phyloP scores from a whole-genome alignment of 192 early-diverging fungal genomes.

The Backusella australiensis region DNA sequence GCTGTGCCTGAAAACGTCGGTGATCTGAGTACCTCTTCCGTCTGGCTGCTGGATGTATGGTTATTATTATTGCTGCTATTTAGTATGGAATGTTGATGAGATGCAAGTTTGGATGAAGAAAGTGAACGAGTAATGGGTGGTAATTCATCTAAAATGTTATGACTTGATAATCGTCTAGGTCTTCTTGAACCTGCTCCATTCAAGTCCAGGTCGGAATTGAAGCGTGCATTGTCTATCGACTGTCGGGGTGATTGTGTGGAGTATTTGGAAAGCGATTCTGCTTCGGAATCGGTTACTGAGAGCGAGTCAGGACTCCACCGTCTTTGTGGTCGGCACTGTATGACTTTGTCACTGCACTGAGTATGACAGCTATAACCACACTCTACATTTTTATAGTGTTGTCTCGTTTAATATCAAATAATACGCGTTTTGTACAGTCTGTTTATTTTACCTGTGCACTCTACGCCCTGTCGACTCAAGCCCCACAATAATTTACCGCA shows the following conservation, averaged over 20 bases:
- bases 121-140: neutral
- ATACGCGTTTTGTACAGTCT: neutral
- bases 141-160: neutral
- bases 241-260: constrained; percentile 18
- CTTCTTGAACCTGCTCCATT: neutral
- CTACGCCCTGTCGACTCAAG: constrained; percentile 25
- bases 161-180: neutral
- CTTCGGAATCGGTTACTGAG: constrained; percentile 33
- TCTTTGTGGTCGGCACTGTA: constrained; percentile 27
- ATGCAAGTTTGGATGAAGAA: neutral
- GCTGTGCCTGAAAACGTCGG: neutral
- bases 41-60: neutral
- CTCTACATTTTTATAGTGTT: neutral
- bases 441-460: constrained; percentile 27
- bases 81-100: neutral
- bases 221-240: constrained; percentile 6
- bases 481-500: constrained; percentile 33
- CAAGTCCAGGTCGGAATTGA: neutral
- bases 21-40: constrained; percentile 1
- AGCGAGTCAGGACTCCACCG: constrained; percentile 22
- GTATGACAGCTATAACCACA: constrained; percentile 31
- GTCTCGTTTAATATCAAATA: neutral
- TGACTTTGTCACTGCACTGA: constrained; percentile 21
- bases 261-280: constrained; percentile 22
- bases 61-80: neutral